phyloP scores from a whole-genome alignment of 2,329 filamentous ascomycete genomes.

The Cercospora janseana region DNA sequence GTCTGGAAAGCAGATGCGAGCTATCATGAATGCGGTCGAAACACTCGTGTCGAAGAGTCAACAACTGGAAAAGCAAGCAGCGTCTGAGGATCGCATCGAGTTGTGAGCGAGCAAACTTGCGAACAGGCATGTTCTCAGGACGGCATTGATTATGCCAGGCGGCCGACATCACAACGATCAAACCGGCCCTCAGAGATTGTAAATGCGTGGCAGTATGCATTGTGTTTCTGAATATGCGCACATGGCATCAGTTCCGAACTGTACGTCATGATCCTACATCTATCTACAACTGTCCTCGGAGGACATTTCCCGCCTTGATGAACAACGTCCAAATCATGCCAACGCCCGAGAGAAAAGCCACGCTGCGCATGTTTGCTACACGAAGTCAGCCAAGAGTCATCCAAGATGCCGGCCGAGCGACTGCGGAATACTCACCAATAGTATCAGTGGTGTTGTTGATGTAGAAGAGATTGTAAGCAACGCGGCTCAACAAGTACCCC shows the following conservation, averaged over 20 bases:
- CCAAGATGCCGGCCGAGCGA: too few relatives aligned
- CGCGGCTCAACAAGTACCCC: constrained; percentile 32
- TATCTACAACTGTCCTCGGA: constrained; percentile 20
- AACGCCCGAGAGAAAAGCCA: constrained; percentile 26
- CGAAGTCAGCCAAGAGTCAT: background rate
- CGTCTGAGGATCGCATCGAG: too few relatives aligned
- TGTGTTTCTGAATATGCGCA: too few relatives aligned
- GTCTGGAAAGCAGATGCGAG: constrained; percentile 14
- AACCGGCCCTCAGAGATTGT: too few relatives aligned
- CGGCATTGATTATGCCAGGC: too few relatives aligned
- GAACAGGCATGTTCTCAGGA: too few relatives aligned
- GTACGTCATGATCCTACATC: background rate
- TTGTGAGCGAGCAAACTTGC: too few relatives aligned
- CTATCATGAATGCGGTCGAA: constrained; percentile 14
- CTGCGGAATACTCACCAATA: constrained; percentile 21
- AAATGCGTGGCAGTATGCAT: too few relatives aligned
- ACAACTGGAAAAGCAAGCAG: too few relatives aligned
- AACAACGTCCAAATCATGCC: constrained; percentile 31
- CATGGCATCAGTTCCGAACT: background rate
- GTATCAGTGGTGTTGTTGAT: constrained; percentile 31
- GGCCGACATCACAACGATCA: too few relatives aligned
- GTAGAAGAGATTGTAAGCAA: constrained; percentile 35
- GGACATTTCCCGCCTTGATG: constrained; percentile 32
- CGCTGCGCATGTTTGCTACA: constrained; percentile 16
- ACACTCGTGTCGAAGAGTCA: background rate